phyloP scores from a whole-genome alignment of 176 grass and related monocot genomes.

The Secale cereale region DNA sequence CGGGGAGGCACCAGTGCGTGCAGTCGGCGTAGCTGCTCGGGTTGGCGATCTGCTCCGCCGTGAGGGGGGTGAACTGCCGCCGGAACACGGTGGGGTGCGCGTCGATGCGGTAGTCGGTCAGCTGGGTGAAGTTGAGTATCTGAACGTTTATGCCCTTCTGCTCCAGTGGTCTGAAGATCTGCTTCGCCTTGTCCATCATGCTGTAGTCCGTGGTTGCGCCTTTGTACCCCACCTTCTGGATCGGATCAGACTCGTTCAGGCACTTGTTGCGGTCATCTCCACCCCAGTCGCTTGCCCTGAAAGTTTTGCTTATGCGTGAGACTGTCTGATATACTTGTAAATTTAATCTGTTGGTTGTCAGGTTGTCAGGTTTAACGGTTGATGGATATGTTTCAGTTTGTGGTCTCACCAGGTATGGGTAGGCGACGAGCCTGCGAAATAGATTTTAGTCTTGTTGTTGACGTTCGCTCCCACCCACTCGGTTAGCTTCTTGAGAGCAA shows the following conservation, averaged over 20 bases:
- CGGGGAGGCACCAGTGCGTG: constrained; percentile 83
- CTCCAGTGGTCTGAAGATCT: constrained; percentile 25
- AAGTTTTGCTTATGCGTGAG: background rate
- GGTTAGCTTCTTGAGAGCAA: constrained; percentile 67
- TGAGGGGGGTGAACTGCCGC: constrained; percentile 35
- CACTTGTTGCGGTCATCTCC: constrained; percentile 47
- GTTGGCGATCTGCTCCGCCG: constrained; percentile 32
- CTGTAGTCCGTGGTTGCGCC: constrained; percentile 49
- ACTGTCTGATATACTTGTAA: background rate
- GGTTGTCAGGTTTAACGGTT: background rate
- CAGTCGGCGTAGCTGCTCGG: constrained; percentile 64
- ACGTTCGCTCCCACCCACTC: constrained; percentile 54
- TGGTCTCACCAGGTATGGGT: constrained; percentile 62
- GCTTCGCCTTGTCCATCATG: constrained; percentile 48
- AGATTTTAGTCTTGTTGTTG: constrained; percentile 57
- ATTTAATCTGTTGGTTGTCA: background rate
- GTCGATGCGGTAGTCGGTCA: constrained; percentile 71
- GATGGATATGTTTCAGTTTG: background rate
- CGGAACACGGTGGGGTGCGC: constrained; percentile 61
- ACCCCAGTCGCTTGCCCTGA: constrained; percentile 71
- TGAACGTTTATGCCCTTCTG: constrained; percentile 48
- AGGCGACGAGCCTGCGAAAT: constrained; percentile 81
- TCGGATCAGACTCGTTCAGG: constrained; percentile 53
- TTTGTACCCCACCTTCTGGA: constrained; percentile 29
- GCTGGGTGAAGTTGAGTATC: constrained; percentile 67